These are phyloP conservation scores for Ogataea wickerhamii DNA, from an alignment of 805 yeast species.

Conservation along the genomic window DNA sequence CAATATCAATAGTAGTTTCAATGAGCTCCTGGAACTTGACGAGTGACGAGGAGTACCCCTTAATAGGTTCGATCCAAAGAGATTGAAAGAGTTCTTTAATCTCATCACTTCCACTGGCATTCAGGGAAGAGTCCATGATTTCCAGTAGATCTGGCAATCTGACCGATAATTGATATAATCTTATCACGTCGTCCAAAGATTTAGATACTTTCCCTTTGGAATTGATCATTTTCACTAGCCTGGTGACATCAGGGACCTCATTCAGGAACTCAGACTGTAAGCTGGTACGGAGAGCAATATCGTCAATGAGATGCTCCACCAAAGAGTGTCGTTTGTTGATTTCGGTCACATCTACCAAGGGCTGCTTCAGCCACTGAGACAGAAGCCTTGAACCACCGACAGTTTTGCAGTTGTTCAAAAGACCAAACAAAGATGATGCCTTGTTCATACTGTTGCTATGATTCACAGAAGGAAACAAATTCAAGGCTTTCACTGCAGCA, in stretches of 20 bases:
- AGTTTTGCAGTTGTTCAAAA: slow-evolving; percentile 84
- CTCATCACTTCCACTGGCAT: slow-evolving; percentile 26
- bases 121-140: slow-evolving; percentile 43
- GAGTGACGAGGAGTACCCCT: slow-evolving; percentile 47
- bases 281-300: slow-evolving; percentile 60
- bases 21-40: slow-evolving; percentile 76
- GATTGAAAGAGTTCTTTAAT: slow-evolving; percentile 37
- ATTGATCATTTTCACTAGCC: slow-evolving; percentile 65
- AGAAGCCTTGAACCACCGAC: slow-evolving; percentile 84
- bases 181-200: slow-evolving; percentile 81
- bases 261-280: slow-evolving; percentile 65
- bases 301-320: slow-evolving; percentile 71
- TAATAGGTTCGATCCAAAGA: slow-evolving; percentile 59
- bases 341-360: slow-evolving; percentile 60
- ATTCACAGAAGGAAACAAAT: slow-evolving; percentile 65
- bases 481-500: slow-evolving; percentile 83
- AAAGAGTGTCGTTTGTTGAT: slow-evolving; percentile 69
- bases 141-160: slow-evolving; percentile 66
- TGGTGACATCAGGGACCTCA: slow-evolving; percentile 78
- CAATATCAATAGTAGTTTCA: slow-evolving; percentile 86
- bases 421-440: slow-evolving; percentile 64
- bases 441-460: slow-evolving; percentile 43
- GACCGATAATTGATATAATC: slow-evolving; percentile 76
- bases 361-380: slow-evolving; percentile 96
- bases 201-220: slow-evolving; percentile 40